Evolutionary conservation across 1,284 basidiomycete genomes (phyloP).

Genomic region (Vanrija pseudolonga): DNA sequence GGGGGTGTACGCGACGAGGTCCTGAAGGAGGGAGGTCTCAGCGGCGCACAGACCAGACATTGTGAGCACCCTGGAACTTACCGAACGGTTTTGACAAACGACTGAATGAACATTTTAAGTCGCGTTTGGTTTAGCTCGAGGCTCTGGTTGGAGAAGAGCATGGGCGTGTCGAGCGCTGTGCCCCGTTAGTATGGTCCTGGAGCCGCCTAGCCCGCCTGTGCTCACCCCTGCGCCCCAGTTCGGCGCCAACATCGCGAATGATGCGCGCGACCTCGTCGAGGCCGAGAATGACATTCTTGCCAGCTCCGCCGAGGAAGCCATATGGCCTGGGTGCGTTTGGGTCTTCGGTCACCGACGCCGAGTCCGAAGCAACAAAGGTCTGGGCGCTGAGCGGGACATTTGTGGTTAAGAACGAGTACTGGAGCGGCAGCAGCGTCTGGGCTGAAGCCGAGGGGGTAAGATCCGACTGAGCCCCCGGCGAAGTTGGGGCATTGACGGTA

Average conservation of each 20-base stretch:
- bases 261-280: slow-evolving; percentile 68
- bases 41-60: not conserved
- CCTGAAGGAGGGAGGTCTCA: slow-evolving; percentile 43
- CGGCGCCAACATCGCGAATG: slow-evolving; percentile 65
- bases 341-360: slow-evolving; percentile 25
- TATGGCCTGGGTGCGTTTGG: slow-evolving; percentile 20
- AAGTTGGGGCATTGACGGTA: too few relatives aligned
- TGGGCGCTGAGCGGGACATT: slow-evolving; percentile 22
- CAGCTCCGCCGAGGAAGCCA: slow-evolving; percentile 37
- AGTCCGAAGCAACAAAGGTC: slow-evolving; percentile 29
- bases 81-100: slow-evolving; percentile 58
- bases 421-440: slow-evolving; percentile 24
- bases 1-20: slow-evolving; percentile 51
- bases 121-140: slow-evolving; percentile 71
- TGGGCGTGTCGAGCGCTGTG: slow-evolving; percentile 72
- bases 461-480: too few relatives aligned
- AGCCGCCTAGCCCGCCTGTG: not conserved
- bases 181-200: too few relatives aligned
- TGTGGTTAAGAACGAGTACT: slow-evolving; percentile 34
- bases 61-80: slow-evolving; percentile 13
- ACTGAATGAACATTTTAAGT: slow-evolving; percentile 67
- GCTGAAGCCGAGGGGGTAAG: slow-evolving; percentile 1
- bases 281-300: slow-evolving; percentile 55
- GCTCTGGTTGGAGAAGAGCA: slow-evolving; percentile 81
- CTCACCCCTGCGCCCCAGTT: slow-evolving; percentile 62